Evolutionary conservation across 1,139 yeast species (phyloP).

Genomic region (Saccharomyces hybrid): DNA sequence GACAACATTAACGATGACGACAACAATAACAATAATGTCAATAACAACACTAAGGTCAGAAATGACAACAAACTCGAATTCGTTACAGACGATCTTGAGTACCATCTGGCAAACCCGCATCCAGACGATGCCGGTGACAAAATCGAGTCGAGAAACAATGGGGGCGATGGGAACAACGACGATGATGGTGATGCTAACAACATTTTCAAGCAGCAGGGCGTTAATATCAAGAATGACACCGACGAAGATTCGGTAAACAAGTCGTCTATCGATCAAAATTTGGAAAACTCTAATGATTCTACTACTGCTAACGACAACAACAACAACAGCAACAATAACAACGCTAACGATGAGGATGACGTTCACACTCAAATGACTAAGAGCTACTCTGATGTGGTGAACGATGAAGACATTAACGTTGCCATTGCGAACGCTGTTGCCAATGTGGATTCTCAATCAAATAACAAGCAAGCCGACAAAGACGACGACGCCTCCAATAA

Average conservation of each 20-base stretch:
- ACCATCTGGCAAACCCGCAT: background rate
- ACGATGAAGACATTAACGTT: slow-evolving; percentile 26
- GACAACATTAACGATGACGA: background rate
- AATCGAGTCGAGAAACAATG: background rate
- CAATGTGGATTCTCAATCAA: slow-evolving; percentile 2
- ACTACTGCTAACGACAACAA: background rate
- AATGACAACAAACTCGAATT: background rate
- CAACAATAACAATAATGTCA: background rate
- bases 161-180: background rate
- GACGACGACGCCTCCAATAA: slow-evolving; percentile 18
- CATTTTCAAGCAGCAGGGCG: slow-evolving; percentile 3
- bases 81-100: background rate
- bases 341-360: slow-evolving; percentile 7
- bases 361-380: slow-evolving; percentile 3
- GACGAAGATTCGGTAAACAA: slow-evolving; percentile 1
- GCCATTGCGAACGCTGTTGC: slow-evolving; percentile 28
- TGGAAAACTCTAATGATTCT: slow-evolving; percentile 1
- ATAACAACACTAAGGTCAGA: background rate
- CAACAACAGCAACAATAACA: background rate
- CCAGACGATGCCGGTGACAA: background rate
- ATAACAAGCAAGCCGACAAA: slow-evolving; percentile 14
- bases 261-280: background rate
- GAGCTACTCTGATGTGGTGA: slow-evolving; percentile 7
- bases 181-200: slow-evolving; percentile 1
- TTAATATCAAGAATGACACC: slow-evolving; percentile 4